Base-by-base conservation (phyloP, 2,329 filamentous ascomycete genomes). In the Fusarium proliferatum region DNA sequence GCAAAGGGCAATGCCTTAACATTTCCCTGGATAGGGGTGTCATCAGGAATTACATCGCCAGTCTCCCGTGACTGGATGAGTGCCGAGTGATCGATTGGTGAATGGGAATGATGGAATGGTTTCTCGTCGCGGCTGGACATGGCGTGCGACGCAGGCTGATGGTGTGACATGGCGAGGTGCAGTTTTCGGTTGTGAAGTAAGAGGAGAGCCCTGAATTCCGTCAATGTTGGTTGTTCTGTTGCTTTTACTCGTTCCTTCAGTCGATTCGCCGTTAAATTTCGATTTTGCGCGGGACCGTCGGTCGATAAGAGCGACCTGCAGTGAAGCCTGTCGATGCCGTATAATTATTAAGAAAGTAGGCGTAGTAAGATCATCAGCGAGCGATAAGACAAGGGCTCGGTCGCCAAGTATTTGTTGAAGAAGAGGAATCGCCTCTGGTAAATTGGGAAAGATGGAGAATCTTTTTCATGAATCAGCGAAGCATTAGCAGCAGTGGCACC, bases 11-110 rank as follows among this genome's bases (percentile, higher is more conserved):
- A 82, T 21, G 81, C 80, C 72, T 85, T 84, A 61, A 80, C 74
- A 61, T 81, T 76, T 23, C 76, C 76, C 36, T 80, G 71, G 58
- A 76, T 67, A 23, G 80, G 79, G 23, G 76, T 72, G 61, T 84
- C 84, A 59, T 85, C 83, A 5, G 88, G 87, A 6, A 87, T 78
- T 9, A 87, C 82, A 64, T 89, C 88, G 41, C 90, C 90, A 19
- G 87, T 88, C 78, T 93, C 91, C 49, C 90, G 85, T 55, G 90
- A 92, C 75, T 91, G 88, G 7, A 87, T 80, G 52, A 89, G 81
- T 8, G 84, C 80, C n/a, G 81, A 74, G 66, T 82, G 80, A 57
- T 83, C 82, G 21, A 77, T 76, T 71, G 80, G 72, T 7, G 67
- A 60, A 17, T 81, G 73, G 16, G 79, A 70, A 56, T 79, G 79